Base-by-base conservation (phyloP, 2,329 filamentous ascomycete genomes). In the Beauveria varroae region DNA sequence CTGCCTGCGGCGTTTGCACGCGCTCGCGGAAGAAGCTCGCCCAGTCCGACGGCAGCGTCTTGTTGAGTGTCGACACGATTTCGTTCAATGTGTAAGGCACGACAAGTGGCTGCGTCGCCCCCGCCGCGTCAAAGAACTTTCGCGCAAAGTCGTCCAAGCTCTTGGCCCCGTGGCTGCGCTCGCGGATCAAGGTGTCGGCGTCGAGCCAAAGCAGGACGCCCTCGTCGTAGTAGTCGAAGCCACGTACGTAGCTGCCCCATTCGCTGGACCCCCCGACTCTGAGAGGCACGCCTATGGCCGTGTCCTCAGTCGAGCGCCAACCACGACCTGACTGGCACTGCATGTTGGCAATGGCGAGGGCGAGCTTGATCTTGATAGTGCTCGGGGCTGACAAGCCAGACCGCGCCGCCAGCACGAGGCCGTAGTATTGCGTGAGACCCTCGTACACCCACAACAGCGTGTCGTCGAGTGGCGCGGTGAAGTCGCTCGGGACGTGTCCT, bases 391-490 rank as follows among this genome's bases (percentile, higher is more conserved):
- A 47, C 18, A 63, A 18, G 2, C 62, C 62, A 12, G 51, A 56
- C 12, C 62, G 57, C 5, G 60, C 62, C 7, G 62, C 43, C 26
- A 63, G 22, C 18, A 63, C 57, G 7, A 40, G 28, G 24, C 59
- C 62, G 46, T 63, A 61, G 37, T 63, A 63, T 10, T 57, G 47
- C 3, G 57, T 63, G n/a, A 63, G 57, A 20, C 62, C 62, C 52
- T 63, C 62, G 44, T 63, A 63, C 22, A 63, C 62, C 62, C 62
- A 61, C 20, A 63, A 20, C 46, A 63, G 10, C 30, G 52, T 57
- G n/a, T 58, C 62, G 40, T 63, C 57, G 20, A 63, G 58, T 0
- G 62, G 62, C 22, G 52, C 54, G 6, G 57, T 53, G 14, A 63
- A 61, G 41, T 63, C 52, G 30, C 20, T 41, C 7, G 57, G 62